Evolutionary conservation across 352 stramenopile genomes (phyloP).

Genomic region (Phytophthora ramorum): DNA sequence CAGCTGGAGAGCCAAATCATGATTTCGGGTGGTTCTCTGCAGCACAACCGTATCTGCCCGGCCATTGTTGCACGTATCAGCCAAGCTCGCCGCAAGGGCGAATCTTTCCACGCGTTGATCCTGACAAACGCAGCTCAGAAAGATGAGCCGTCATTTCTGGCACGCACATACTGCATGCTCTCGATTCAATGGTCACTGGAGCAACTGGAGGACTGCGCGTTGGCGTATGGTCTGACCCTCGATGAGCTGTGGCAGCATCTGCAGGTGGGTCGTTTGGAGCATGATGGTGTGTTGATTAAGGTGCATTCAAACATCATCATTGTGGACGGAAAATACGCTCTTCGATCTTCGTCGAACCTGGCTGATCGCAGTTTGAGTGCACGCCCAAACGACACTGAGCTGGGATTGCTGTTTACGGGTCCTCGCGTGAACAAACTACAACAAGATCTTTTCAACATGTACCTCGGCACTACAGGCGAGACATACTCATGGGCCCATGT

Average conservation of each 20-base stretch:
- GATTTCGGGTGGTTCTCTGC: constrained; percentile 70
- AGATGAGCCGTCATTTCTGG: constrained; percentile 78
- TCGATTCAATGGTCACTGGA: constrained; percentile 84
- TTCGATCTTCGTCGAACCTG: constrained; percentile 80
- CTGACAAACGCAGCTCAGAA: constrained; percentile 82
- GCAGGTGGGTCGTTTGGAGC: constrained; percentile 56
- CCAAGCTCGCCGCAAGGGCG: constrained; percentile 38
- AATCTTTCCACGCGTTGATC: constrained; percentile 66
- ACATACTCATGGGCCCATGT: constrained; percentile 42
- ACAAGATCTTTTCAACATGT: constrained; percentile 76
- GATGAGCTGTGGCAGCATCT: constrained; percentile 54
- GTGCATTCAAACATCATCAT: constrained; percentile 87
- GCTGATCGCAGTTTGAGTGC: constrained; percentile 78
- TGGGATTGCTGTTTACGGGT: constrained; percentile 66
- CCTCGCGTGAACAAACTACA: constrained; percentile 53
- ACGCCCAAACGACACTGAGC: constrained; percentile 73
- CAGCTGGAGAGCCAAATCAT: constrained; percentile 87
- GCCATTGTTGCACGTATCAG: constrained; percentile 65
- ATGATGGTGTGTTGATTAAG: constrained; percentile 64
- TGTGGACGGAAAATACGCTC: constrained; percentile 68
- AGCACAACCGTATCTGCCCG: constrained; percentile 80
- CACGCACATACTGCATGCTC: constrained; percentile 78
- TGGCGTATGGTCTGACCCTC: constrained; percentile 48
- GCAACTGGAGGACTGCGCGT: constrained; percentile 62
- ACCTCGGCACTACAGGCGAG: constrained; percentile 46